Conservation (phyloP, 1,139 yeast species). For the Blastobotrys ciferrii region DNA sequence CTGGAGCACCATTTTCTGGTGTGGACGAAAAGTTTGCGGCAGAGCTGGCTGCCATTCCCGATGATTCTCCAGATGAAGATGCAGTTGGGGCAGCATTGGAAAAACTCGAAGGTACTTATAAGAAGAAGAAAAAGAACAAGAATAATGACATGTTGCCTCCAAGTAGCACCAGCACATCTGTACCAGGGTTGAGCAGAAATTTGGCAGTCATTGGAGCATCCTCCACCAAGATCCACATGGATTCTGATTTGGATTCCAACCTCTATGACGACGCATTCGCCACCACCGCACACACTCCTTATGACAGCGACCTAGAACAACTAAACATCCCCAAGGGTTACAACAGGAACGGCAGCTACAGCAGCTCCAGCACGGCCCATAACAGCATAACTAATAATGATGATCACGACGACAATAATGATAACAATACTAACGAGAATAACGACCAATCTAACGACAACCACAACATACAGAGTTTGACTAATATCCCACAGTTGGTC, state of each 20-base stretch:
- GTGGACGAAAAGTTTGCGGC: conserved; percentile 29
- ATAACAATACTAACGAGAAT: not conserved
- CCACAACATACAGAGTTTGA: not conserved
- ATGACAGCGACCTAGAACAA: conserved; percentile 11
- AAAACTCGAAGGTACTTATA: conserved; percentile 69
- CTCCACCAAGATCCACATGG: conserved; percentile 4
- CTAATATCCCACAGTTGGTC: not conserved
- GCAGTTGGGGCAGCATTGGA: conserved; percentile 75
- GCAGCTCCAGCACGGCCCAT: not conserved
- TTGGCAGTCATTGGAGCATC: conserved; percentile 9
- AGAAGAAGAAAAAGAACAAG: conserved; percentile 16
- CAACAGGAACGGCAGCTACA: not conserved
- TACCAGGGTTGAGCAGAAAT: conserved; percentile 10
- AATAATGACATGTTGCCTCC: not conserved
- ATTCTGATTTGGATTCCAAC: conserved; percentile 10
- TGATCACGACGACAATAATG: not conserved
- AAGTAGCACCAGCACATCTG: not conserved
- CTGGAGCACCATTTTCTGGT: conserved; percentile 19
- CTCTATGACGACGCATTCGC: conserved; percentile 16
- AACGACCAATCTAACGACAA: not conserved
- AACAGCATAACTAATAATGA: not conserved
- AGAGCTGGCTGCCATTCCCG: conserved; percentile 53
- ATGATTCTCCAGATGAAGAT: conserved; percentile 62
- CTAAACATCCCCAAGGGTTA: conserved; percentile 14
- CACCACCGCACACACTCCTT: conserved; percentile 1